Evolutionary conservation across 2,329 filamentous ascomycete genomes (phyloP).

Genomic region (Xylaria digitata): DNA sequence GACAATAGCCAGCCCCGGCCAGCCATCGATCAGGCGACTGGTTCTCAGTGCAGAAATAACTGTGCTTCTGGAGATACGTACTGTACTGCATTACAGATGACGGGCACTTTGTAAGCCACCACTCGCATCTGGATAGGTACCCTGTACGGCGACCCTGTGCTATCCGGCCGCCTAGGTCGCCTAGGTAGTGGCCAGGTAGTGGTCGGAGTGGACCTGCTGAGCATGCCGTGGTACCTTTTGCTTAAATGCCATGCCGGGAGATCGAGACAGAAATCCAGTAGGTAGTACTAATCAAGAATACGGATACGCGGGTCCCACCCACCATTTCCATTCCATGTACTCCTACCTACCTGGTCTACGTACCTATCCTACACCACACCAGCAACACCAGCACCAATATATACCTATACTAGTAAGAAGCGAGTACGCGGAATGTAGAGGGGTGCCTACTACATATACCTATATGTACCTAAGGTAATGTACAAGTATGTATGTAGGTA

Average conservation of each 20-base stretch:
- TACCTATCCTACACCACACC: too few relatives aligned
- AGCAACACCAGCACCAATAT: too few relatives aligned
- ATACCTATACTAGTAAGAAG: too few relatives aligned
- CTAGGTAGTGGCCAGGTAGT: not conserved
- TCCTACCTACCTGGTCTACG: too few relatives aligned
- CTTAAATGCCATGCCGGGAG: constrained; percentile 6
- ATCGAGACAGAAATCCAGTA: not conserved
- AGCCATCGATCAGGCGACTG: constrained; percentile 1
- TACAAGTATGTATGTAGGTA: too few relatives aligned
- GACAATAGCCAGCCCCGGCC: constrained; percentile 12
- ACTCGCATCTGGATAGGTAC: too few relatives aligned
- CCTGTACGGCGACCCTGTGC: too few relatives aligned
- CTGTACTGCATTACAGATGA: not conserved
- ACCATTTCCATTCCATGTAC: not conserved
- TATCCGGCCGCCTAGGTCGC: too few relatives aligned
- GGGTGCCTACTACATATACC: too few relatives aligned
- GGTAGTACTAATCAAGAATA: constrained; percentile 19
- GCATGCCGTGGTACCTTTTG: constrained; percentile 17
- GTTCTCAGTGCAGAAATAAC: not conserved
- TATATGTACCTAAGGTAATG: too few relatives aligned
- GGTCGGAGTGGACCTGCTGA: constrained; percentile 24
- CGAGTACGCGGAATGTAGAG: too few relatives aligned
- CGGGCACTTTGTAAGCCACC: too few relatives aligned
- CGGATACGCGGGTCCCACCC: constrained; percentile 36
- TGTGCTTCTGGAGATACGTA: constrained; percentile 2